Conservation (phyloP, 371 early-diverging fungal genomes). For the Haplosporangium sp. region DNA sequence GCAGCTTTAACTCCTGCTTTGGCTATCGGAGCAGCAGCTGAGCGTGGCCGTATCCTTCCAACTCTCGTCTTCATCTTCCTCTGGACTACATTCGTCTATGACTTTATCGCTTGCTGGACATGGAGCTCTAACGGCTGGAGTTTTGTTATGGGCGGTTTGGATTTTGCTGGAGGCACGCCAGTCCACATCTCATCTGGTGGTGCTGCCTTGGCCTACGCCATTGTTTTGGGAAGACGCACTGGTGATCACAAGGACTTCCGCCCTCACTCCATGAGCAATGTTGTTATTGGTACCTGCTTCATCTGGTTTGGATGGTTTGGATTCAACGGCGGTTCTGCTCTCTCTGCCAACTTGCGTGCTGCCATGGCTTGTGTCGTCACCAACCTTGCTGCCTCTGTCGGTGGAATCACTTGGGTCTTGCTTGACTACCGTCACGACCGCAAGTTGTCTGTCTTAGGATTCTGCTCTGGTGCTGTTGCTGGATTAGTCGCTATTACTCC, state of each 20-base stretch:
- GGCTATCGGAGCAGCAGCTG: constrained; percentile 92
- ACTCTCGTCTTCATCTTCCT: constrained; percentile 89
- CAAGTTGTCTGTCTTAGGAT: constrained; percentile 88
- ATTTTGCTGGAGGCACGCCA: constrained; percentile 93
- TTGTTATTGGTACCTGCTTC: constrained; percentile 87
- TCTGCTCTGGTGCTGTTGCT: constrained; percentile 93
- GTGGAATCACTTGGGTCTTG: constrained; percentile 86
- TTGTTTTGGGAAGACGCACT: constrained; percentile 84
- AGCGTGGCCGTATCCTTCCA: constrained; percentile 89
- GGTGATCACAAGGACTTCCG: constrained; percentile 77
- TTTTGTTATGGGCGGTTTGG: constrained; percentile 77
- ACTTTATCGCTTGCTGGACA: constrained; percentile 93
- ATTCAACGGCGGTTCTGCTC: constrained; percentile 90
- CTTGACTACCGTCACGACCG: constrained; percentile 81
- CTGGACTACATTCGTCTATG: constrained; percentile 93
- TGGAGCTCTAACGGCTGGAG: constrained; percentile 91
- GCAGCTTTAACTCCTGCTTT: constrained; percentile 90
- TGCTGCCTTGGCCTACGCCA: constrained; percentile 88
- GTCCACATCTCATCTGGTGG: constrained; percentile 94
- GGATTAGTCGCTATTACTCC: constrained; percentile 96
- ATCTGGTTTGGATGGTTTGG: constrained; percentile 95
- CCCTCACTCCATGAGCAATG: constrained; percentile 92
- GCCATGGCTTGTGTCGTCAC: constrained; percentile 89
- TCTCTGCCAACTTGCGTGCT: constrained; percentile 85
- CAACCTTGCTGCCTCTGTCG: constrained; percentile 86